These are phyloP conservation scores for Euryodendron excelsum DNA, from an alignment of 148 eudicot species.

Conservation along the genomic window DNA sequence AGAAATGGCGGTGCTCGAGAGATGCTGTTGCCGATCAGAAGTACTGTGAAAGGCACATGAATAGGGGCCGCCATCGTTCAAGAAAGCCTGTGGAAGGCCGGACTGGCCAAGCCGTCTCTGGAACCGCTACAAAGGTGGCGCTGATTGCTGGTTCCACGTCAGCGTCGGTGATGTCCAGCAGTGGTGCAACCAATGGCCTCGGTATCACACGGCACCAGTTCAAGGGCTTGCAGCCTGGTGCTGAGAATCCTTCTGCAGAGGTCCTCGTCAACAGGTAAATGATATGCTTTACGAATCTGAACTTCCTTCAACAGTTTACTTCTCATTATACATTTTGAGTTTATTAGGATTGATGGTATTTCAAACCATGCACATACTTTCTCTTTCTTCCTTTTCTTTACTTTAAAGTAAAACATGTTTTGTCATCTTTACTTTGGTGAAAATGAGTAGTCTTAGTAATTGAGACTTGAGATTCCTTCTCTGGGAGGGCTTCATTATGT, in stretches of 20 bases:
- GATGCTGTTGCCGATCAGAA: conserved; percentile 14
- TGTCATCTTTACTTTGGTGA: conserved; percentile 27
- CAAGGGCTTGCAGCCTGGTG: conserved; percentile 40
- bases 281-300: conserved; percentile 10
- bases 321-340: conserved; percentile 1
- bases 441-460: conserved; percentile 32
- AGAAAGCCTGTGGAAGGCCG: conserved; percentile 28
- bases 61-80: conserved; percentile 12
- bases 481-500: conserved; percentile 10
- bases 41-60: conserved; percentile 14
- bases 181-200: conserved; percentile 40
- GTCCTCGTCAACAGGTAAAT: conserved; percentile 43
- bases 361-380: conserved; percentile 13
- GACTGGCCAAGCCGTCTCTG: conserved; percentile 72
- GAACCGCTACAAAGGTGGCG: conserved; percentile 46
- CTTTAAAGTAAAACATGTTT: conserved; percentile 37
- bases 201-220: conserved; percentile 40
- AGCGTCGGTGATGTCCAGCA: conserved; percentile 40
- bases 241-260: conserved; percentile 39
- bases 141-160: conserved; percentile 52
- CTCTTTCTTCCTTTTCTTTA: conserved; percentile 32
- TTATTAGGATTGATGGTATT: not conserved
- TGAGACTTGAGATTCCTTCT: conserved; percentile 36
- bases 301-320: conserved; percentile 6
- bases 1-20: conserved; percentile 12